These are phyloP conservation scores for Kurtzmaniella quercitrusa DNA, from an alignment of 1,139 yeast species.

Conservation along the genomic window DNA sequence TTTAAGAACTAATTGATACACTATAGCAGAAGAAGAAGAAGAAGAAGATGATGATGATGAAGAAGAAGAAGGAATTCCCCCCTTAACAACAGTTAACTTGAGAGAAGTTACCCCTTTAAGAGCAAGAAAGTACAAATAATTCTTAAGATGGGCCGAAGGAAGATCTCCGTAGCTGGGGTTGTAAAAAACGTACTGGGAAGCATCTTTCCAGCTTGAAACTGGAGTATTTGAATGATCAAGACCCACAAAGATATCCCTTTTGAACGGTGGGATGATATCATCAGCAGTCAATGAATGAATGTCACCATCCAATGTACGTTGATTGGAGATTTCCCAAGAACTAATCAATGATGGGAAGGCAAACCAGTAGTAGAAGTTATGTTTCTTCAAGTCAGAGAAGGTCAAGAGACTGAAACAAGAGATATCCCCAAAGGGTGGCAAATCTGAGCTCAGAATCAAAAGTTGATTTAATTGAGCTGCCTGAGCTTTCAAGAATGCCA, in stretches of 20 bases:
- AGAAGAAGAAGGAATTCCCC: too few species aligned
- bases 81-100: slow-evolving; percentile 25
- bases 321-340: slow-evolving; percentile 28
- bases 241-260: neutral
- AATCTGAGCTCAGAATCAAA: slow-evolving; percentile 4
- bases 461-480: slow-evolving; percentile 27
- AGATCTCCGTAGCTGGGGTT: slow-evolving; percentile 53
- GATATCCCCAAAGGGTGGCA: slow-evolving; percentile 8
- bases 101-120: slow-evolving; percentile 32
- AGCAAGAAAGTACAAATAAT: slow-evolving; percentile 56
- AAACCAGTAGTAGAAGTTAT: slow-evolving; percentile 85
- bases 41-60: too few species aligned
- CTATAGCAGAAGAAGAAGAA: neutral
- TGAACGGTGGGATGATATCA: neutral
- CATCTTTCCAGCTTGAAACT: neutral
- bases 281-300: neutral
- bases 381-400: slow-evolving; percentile 85
- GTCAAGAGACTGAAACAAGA: slow-evolving; percentile 57
- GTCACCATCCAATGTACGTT: neutral
- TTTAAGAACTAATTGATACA: neutral
- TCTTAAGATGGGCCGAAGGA: slow-evolving; percentile 65
- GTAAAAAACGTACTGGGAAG: slow-evolving; percentile 43
- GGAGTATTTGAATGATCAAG: neutral
- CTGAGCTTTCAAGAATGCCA: slow-evolving; percentile 44
- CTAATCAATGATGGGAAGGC: slow-evolving; percentile 66